Base-by-base conservation (phyloP, 768 basidiomycete species). In the Lepiota subincarnata region DNA sequence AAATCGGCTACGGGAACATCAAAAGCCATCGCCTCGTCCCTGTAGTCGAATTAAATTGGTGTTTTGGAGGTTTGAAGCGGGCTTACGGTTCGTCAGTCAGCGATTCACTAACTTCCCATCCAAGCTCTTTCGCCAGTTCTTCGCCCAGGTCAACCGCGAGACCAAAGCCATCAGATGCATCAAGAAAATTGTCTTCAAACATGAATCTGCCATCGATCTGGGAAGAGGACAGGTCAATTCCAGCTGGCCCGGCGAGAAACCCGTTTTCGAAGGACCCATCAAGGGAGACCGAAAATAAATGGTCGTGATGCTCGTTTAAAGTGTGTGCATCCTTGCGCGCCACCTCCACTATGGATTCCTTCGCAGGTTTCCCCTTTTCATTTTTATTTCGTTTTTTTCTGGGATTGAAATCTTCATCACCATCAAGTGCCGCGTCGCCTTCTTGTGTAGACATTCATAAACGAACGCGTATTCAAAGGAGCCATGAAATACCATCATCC, bases 121-220 rank as follows among this genome's bases (percentile, higher is more conserved):
- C 89, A 2, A 92, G 73, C 60, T 92, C 89, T 56, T 74, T 76
- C 6, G 85, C 87, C 22, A 92, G 70, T 59, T 91, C 89, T 42
- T 89, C 87, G 3, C 83, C 87, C 14, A 91, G 66, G 34, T 77
- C 83, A 6, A 73, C 78, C n/a, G 69, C 78, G 14, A 84, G 62
- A 55, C 81, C 86, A 19, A 83, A 60, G 18, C 73, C 83, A 50
- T 82, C 86, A 16, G 77, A 74, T 7, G 73, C 66, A 1, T 62
- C 69, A 48, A 85, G 76, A 36, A 80, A 72, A 38, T 80, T 76
- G 56, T 84, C 83, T 28, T 79, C 74, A 34, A 81, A 76, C 2
- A 63, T 73, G 37, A 83, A 78, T 12, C 68, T 72, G 14, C 65
- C 75, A 10, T 71, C 79, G 4, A 64, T 63, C 53, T 83, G 82